Conservation (phyloP, 2,329 filamentous ascomycete genomes). For the Fusarium sp. region DNA sequence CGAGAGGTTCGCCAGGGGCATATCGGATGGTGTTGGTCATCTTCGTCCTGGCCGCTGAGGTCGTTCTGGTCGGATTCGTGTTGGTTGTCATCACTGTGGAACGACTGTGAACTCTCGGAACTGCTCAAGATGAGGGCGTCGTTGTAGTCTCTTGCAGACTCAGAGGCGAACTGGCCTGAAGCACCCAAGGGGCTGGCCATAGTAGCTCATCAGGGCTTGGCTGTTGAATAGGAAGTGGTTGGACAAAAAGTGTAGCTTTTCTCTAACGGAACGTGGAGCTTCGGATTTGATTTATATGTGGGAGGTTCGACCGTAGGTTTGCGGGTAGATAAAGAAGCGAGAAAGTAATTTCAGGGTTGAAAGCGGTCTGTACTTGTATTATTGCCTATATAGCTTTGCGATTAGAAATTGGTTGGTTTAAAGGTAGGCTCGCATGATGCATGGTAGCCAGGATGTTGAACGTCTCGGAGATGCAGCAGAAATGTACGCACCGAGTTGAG, state of each 20-base stretch:
- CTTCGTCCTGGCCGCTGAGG: not conserved
- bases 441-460: conserved; percentile 34
- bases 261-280: conserved; percentile 35
- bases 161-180: conserved; percentile 39
- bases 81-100: conserved; percentile 53
- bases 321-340: not conserved
- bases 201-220: conserved; percentile 42
- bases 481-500: conserved; percentile 18
- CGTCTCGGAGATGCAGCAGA: conserved; percentile 7
- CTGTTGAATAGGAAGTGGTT: conserved; percentile 10
- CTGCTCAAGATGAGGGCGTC: conserved; percentile 27
- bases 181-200: conserved; percentile 48
- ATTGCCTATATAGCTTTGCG: conserved; percentile 24
- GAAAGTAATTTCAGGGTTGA: conserved; percentile 11
- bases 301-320: not conserved
- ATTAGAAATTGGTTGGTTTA: conserved; percentile 46
- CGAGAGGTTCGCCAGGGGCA: conserved; percentile 58
- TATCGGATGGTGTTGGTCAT: conserved; percentile 12
- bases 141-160: conserved; percentile 31
- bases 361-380: conserved; percentile 28
- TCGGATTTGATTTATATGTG: not conserved
- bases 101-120: conserved; percentile 55
- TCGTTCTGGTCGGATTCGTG: conserved; percentile 15
- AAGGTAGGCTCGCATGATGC: conserved; percentile 46
- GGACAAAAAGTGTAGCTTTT: conserved; percentile 21